Evolutionary conservation across 2,329 filamentous ascomycete genomes (phyloP).

Genomic region (Pseudopithomyces chartarum): DNA sequence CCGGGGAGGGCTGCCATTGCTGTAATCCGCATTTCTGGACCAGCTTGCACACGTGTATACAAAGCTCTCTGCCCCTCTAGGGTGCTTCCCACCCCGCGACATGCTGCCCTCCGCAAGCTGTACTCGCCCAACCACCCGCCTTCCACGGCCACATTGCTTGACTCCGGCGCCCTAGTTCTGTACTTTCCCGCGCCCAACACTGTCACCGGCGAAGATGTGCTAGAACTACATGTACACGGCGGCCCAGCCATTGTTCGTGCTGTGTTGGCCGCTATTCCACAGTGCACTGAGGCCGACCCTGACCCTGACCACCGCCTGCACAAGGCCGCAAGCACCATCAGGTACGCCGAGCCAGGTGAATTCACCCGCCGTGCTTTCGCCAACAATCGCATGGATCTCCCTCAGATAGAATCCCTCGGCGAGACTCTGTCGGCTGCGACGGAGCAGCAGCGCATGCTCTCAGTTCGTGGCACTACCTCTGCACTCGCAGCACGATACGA

Average conservation of each 20-base stretch:
- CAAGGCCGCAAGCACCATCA: conserved; percentile 54
- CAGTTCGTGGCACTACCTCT: conserved; percentile 77
- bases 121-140: conserved; percentile 59
- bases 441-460: conserved; percentile 88
- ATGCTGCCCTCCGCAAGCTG: conserved; percentile 76
- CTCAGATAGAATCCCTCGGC: conserved; percentile 73
- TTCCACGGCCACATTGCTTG: conserved; percentile 60
- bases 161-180: conserved; percentile 79
- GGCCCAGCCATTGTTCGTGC: conserved; percentile 87
- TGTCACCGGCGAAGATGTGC: conserved; percentile 88
- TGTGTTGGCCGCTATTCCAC: conserved; percentile 76
- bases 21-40: conserved; percentile 84
- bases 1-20: conserved; percentile 87
- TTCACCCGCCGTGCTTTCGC: conserved; percentile 93
- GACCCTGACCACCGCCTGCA: conserved; percentile 5
- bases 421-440: conserved; percentile 71
- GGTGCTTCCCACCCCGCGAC: conserved; percentile 61
- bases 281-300: conserved; percentile 41
- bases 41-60: conserved; percentile 72
- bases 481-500: conserved; percentile 78
- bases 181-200: conserved; percentile 82
- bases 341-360: conserved; percentile 92
- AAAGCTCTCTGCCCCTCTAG: conserved; percentile 63
- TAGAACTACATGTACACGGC: conserved; percentile 95
- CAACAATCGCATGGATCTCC: conserved; percentile 82